Conservation (phyloP, 129 eudicot species). For the Sambucus nigra region DNA sequence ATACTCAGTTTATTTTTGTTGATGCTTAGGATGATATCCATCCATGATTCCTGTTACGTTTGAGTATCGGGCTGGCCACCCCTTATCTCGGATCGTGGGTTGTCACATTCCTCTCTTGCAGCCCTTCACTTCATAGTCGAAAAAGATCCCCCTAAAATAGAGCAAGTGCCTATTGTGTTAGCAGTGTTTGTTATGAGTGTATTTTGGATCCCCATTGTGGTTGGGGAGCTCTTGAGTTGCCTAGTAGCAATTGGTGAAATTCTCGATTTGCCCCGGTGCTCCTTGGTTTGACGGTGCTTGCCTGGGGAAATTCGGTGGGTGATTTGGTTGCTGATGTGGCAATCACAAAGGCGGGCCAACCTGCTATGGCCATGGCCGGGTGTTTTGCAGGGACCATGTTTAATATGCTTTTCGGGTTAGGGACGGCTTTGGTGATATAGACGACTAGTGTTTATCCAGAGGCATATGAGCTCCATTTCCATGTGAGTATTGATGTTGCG, state of each 20-base stretch:
- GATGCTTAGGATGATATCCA: too few relatives aligned
- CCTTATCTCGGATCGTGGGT: too few relatives aligned
- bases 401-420: slow-evolving; percentile 95
- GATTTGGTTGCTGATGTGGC: too few relatives aligned
- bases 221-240: slow-evolving; percentile 86
- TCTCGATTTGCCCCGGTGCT: slow-evolving; percentile 66
- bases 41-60: too few relatives aligned
- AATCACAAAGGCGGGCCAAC: too few relatives aligned
- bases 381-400: slow-evolving; percentile 99
- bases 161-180: slow-evolving; percentile 46
- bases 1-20: too few relatives aligned
- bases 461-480: slow-evolving; percentile 80
- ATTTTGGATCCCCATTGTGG: slow-evolving; percentile 88
- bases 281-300: slow-evolving; percentile 85
- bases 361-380: slow-evolving; percentile 99
- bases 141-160: slow-evolving; percentile 80
- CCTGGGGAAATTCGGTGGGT: slow-evolving; percentile 98
- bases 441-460: slow-evolving; percentile 66
- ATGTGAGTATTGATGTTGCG: slow-evolving; percentile 75
- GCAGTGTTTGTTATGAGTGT: slow-evolving; percentile 85
- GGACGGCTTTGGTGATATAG: slow-evolving; percentile 87
- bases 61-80: too few relatives aligned
- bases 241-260: slow-evolving; percentile 81
- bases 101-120: slow-evolving; percentile 75
- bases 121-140: slow-evolving; percentile 58